Evolutionary conservation across 2,329 filamentous ascomycete species (phyloP).

Genomic region (Fusarium sublunatum): DNA sequence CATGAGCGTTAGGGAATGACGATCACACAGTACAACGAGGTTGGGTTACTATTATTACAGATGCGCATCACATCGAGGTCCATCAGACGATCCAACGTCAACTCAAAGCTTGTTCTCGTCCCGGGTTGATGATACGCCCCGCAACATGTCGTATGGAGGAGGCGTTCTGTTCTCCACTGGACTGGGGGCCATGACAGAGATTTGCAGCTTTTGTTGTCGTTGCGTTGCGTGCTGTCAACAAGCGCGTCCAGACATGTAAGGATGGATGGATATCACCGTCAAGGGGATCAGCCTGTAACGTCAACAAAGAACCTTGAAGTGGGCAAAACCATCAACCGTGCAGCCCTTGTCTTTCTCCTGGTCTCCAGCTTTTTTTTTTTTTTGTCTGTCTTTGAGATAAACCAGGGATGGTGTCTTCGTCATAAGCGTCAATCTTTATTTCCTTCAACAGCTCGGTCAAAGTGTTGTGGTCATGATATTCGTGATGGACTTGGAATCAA

Average conservation of each 20-base stretch:
- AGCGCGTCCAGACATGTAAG: conserved; percentile 8
- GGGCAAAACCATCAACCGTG: conserved; percentile 4
- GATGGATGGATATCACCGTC: background rate
- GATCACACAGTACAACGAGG: conserved; percentile 17
- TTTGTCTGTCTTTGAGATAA: background rate
- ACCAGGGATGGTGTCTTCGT: conserved; percentile 9
- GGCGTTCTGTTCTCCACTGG: conserved; percentile 31
- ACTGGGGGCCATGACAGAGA: conserved; percentile 14
- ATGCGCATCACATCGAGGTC: conserved; percentile 10
- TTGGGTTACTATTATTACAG: conserved; percentile 29
- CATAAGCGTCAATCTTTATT: conserved; percentile 27
- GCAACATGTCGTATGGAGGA: conserved; percentile 32
- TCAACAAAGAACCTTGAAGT: conserved; percentile 9
- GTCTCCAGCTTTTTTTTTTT: background rate
- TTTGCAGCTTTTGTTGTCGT: conserved; percentile 10
- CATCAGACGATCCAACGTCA: conserved; percentile 33
- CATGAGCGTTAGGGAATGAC: conserved; percentile 11
- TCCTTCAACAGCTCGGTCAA: conserved; percentile 7
- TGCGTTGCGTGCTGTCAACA: conserved; percentile 6
- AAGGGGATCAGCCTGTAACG: conserved; percentile 7
- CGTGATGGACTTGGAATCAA: conserved; percentile 3
- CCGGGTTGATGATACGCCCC: conserved; percentile 34
- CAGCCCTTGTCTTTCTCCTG: background rate
- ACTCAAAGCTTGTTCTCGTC: conserved; percentile 31
- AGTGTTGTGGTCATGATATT: conserved; percentile 6